Conservation (phyloP, 257 asterid species). For the Catharanthus roseus region DNA sequence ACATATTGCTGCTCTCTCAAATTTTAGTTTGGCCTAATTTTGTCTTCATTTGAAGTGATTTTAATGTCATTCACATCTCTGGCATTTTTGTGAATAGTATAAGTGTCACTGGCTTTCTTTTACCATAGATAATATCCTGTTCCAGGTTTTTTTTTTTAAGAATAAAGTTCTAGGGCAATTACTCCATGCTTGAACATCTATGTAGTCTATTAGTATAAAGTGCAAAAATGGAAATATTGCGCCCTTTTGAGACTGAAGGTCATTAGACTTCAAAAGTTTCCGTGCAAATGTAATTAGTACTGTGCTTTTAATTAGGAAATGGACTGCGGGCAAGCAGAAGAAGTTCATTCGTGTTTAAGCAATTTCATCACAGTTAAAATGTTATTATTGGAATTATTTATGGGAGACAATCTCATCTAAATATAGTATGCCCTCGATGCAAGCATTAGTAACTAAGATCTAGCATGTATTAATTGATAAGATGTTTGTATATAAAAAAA, state of each 20-base stretch:
- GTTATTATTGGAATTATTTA: not conserved
- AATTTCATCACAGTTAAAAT: not conserved
- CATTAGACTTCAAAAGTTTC: not conserved
- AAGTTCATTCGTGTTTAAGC: not conserved
- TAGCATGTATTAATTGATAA: not conserved
- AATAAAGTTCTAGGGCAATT: too few species aligned
- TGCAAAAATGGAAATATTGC: not conserved
- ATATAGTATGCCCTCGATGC: not conserved
- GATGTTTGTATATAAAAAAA: too few species aligned
- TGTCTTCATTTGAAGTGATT: too few species aligned
- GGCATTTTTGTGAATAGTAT: too few species aligned
- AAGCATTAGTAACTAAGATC: not conserved
- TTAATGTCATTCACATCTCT: too few species aligned
- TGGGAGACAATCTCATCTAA: not conserved
- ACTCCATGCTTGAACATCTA: not conserved
- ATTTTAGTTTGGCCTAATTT: too few species aligned
- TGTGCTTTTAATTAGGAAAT: not conserved
- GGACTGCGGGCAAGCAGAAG: not conserved
- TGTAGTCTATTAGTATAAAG: not conserved
- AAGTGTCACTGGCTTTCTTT: too few species aligned
- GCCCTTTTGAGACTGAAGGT: not conserved
- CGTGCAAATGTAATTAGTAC: not conserved
- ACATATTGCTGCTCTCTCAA: too few species aligned
- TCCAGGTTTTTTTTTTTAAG: too few species aligned
- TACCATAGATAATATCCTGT: not conserved